Evolutionary conservation across 225 moss, liverwort and hornwort genomes (phyloP).

Genomic region (Rhytidiadelphus loreus): DNA sequence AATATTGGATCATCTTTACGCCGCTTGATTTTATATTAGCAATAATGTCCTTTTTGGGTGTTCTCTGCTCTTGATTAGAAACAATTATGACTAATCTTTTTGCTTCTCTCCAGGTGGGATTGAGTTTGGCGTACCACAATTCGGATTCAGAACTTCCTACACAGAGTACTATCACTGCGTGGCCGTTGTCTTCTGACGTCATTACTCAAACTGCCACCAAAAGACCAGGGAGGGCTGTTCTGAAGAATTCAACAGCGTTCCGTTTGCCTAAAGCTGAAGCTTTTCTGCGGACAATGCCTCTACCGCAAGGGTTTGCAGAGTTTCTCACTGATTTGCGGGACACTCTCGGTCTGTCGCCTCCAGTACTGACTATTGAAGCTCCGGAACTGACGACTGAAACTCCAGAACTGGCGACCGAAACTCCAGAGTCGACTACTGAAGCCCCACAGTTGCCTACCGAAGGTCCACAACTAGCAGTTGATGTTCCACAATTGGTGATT

Average conservation of each 20-base stretch:
- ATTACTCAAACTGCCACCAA: conserved; percentile 16
- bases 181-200: conserved; percentile 45
- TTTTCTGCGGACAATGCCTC: conserved; percentile 42
- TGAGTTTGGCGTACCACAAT: conserved; percentile 70
- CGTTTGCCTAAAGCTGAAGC: conserved; percentile 65
- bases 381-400: background rate
- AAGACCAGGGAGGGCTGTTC: conserved; percentile 18
- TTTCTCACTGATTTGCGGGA: conserved; percentile 47
- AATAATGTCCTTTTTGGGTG: background rate
- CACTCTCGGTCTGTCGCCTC: conserved; percentile 28
- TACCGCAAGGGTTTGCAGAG: conserved; percentile 52
- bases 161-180: conserved; percentile 53
- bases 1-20: background rate
- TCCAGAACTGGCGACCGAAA: background rate
- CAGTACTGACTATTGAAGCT: background rate
- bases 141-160: conserved; percentile 76
- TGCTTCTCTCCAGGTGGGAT: conserved; percentile 34
- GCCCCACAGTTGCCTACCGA: background rate
- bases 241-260: conserved; percentile 24
- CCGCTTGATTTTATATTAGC: background rate
- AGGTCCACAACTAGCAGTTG: background rate
- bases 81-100: background rate
- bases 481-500: background rate
- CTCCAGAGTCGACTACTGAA: background rate
- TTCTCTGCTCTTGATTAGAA: background rate